Percentiles rank a stretch among this genome's conserved stretches.
phyloP scores from a whole-genome alignment of 805 yeast species.

The Wickerhamomyces sydowiorum region DNA sequence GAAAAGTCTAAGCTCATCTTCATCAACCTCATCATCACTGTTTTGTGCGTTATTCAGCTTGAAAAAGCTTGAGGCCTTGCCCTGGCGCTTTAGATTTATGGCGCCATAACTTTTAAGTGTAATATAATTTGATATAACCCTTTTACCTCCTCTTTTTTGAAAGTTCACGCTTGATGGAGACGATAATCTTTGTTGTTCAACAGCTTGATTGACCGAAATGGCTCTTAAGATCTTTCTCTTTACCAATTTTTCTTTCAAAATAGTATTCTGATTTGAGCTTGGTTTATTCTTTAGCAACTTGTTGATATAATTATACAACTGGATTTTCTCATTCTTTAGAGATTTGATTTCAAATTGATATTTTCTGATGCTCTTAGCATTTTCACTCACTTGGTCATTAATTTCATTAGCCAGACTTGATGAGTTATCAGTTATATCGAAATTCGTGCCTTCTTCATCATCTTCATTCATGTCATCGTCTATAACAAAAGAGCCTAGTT shows the following conservation, averaged over 20 bases:
- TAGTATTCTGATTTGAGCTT: conserved; percentile 12
- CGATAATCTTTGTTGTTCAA: neutral
- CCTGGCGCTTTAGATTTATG: neutral
- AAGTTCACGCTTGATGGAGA: neutral
- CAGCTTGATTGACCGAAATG: conserved; percentile 4
- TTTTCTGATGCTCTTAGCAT: conserved; percentile 4
- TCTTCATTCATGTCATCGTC: neutral
- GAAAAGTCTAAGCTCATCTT: neutral
- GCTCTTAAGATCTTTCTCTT: conserved; percentile 19
- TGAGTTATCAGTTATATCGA: conserved; percentile 4
- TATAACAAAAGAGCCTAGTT: too few relatives aligned
- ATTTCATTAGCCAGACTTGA: conserved; percentile 6
- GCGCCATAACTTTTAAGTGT: neutral
- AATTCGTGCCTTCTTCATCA: neutral
- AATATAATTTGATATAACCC: conserved; percentile 2
- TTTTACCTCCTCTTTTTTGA: neutral
- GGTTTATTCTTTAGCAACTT: conserved; percentile 15
- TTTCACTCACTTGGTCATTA: conserved; percentile 9
- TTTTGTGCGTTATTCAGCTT: neutral
- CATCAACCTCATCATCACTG: neutral
- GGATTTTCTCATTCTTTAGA: conserved; percentile 18
- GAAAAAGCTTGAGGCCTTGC: neutral
- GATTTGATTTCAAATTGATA: conserved; percentile 17
- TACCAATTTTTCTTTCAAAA: conserved; percentile 21
- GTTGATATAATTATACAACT: conserved; percentile 21